Evolutionary conservation across 768 basidiomycete species (phyloP).

Genomic region (Macrolepiota albuminosa): DNA sequence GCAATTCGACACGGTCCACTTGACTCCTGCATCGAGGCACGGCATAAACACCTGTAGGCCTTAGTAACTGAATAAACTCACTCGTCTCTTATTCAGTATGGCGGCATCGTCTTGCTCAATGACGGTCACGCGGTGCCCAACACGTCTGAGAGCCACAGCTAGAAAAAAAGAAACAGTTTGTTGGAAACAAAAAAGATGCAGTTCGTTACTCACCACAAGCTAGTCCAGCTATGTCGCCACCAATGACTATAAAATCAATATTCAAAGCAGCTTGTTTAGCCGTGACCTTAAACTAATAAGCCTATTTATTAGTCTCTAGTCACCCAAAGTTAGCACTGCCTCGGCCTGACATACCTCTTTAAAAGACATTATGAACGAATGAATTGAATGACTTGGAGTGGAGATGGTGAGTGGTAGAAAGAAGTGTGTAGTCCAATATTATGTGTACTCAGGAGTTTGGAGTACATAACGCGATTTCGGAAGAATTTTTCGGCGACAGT

Average conservation of each 20-base stretch:
- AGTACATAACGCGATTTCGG: background rate
- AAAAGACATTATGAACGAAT: background rate
- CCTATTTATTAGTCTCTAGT: background rate
- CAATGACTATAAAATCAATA: constrained; percentile 23
- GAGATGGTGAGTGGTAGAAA: background rate
- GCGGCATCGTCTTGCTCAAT: constrained; percentile 32
- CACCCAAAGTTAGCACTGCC: no score
- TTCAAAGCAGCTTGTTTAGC: constrained; percentile 4
- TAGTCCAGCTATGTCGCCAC: constrained; percentile 46
- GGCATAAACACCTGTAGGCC: background rate
- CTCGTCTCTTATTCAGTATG: constrained; percentile 3
- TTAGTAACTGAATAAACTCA: background rate
- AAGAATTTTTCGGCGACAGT: constrained; percentile 1
- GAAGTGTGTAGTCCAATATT: background rate
- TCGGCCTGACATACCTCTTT: background rate
- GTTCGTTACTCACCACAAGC: constrained; percentile 25
- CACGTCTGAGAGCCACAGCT: constrained; percentile 46
- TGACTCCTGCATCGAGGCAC: constrained; percentile 8
- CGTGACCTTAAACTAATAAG: constrained; percentile 3
- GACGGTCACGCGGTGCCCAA: constrained; percentile 51
- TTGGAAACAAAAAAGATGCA: no score
- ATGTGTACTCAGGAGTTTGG: background rate
- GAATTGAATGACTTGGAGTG: background rate
- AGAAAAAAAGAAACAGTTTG: background rate
- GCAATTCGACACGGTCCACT: constrained; percentile 28